These are phyloP conservation scores for Podila clonocystis DNA, from an alignment of 192 early-diverging fungal species.

Conservation along the genomic window DNA sequence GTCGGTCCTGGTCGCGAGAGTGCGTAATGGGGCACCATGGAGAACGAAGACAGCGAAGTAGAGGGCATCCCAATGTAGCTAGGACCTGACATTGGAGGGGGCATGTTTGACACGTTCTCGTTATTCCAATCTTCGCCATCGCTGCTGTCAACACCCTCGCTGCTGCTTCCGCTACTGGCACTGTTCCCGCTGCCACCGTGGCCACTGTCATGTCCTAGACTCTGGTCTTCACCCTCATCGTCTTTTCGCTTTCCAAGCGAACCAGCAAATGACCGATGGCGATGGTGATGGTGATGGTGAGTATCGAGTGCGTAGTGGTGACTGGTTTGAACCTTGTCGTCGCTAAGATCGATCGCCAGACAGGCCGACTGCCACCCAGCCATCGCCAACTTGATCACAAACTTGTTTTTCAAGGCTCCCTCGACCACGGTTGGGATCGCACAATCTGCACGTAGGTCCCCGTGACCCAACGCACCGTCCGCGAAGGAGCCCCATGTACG, in stretches of 20 bases:
- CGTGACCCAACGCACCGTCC: slow-evolving; percentile 33
- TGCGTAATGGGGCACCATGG: too few species aligned
- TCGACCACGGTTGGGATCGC: slow-evolving; percentile 28
- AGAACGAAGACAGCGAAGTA: neutral
- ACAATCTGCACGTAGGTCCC: slow-evolving; percentile 19
- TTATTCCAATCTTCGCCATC: slow-evolving; percentile 12
- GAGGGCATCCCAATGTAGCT: neutral
- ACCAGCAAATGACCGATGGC: too few species aligned
- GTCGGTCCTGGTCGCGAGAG: too few species aligned
- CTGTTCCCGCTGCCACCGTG: slow-evolving; percentile 11
- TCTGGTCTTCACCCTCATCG: neutral
- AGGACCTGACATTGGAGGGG: neutral
- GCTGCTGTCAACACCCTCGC: slow-evolving; percentile 29
- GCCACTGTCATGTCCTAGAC: neutral
- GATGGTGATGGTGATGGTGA: too few species aligned
- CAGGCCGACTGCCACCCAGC: slow-evolving; percentile 42
- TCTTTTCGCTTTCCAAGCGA: neutral
- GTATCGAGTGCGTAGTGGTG: too few species aligned
- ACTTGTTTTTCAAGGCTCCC: slow-evolving; percentile 29
- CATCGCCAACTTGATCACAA: slow-evolving; percentile 31
- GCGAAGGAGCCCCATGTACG: slow-evolving; percentile 34
- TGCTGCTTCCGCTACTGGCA: neutral
- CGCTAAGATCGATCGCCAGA: slow-evolving; percentile 41
- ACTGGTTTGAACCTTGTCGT: neutral
- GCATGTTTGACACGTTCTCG: neutral